Evolutionary conservation across 2,329 filamentous ascomycete species (phyloP), one percentile per base, ranked within the genome.

Genomic region (Stachybotrys echinatus): DNA sequence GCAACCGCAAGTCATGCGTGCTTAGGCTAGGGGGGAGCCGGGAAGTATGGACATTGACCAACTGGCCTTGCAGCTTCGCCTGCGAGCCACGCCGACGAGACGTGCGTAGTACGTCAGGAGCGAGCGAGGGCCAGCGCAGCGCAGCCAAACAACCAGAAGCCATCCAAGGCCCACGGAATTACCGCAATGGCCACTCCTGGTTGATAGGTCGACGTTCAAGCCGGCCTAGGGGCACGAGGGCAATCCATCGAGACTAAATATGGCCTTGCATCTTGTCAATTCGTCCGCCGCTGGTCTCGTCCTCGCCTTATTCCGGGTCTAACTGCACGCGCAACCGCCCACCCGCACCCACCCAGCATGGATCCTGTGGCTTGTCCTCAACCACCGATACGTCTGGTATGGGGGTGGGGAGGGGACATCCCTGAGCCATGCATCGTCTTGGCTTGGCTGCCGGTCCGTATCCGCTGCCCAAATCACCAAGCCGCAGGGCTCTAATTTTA

Each of bases 401-500:
- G 27, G 44, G 27, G 44, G 44, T 46, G 44, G 42, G 42, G 42
- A 46, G 44, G 44, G 44, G 18, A 37, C 18, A 34, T 46, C 44
- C 42, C 44, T 46, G 44, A 21, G 18, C 44, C 23, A 20, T 21
- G 22, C 44, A 46, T 46, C 23, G 23, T 46, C 44, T 46, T 46
- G 44, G 44, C 44, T 46, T 46, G 27, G 44, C 38, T 40, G 38
- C 23, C 44, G 54, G 56, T 58, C 56, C 52, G 55, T 55, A 58
- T 60, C 58, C 55, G 59, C 58, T 61, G 55, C 59, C 55, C 57
- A 53, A 63, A 56, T 46, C 44, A 46, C 58, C 53, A 62, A 55
- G 59, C 55, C 54, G 54, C 56, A 62, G 55, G 52, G 59, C 62
- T 65, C 69, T 74, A 71, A 73, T 74, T 72, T 74, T 69, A 74